phyloP scores from a whole-genome alignment of 2,329 filamentous ascomycete species.

The Aspergillus hortae region DNA sequence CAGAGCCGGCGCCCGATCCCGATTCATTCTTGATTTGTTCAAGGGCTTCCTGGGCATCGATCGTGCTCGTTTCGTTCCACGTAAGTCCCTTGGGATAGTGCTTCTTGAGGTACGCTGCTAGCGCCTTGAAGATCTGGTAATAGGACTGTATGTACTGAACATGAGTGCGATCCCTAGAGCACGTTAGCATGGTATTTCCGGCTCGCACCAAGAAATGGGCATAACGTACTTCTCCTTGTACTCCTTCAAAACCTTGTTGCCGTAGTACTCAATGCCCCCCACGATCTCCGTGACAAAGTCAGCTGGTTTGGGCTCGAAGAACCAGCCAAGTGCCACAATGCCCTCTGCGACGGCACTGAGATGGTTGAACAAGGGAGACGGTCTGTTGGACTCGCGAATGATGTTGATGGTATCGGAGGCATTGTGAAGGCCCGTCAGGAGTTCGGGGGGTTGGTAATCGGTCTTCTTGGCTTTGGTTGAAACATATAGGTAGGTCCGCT shows the following conservation, averaged over 20 bases:
- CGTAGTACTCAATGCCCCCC: conserved; percentile 84
- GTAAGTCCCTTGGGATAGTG: conserved; percentile 74
- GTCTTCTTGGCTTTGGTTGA: conserved; percentile 92
- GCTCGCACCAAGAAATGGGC: not conserved
- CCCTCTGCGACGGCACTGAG: conserved; percentile 85
- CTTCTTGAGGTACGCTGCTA: conserved; percentile 79
- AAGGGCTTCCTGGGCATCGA: conserved; percentile 68
- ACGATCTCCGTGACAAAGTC: conserved; percentile 83
- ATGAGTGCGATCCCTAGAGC: conserved; percentile 67
- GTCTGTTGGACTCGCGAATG: conserved; percentile 77
- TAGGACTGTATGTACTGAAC: conserved; percentile 90
- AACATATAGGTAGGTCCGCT: conserved; percentile 83
- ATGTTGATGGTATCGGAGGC: conserved; percentile 74
- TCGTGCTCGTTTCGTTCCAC: conserved; percentile 78
- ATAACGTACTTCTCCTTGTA: conserved; percentile 72
- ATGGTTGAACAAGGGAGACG: conserved; percentile 72
- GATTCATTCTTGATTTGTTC: conserved; percentile 48
- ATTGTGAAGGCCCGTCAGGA: conserved; percentile 83
- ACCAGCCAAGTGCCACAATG: conserved; percentile 86
- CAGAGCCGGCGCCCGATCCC: conserved; percentile 31
- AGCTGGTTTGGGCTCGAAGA: conserved; percentile 76
- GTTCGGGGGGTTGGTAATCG: conserved; percentile 66
- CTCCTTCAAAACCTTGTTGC: conserved; percentile 88
- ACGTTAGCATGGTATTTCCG: conserved; percentile 15
- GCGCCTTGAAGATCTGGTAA: conserved; percentile 81